These are phyloP conservation scores for Tylopilus felleus DNA, from an alignment of 768 basidiomycete genomes.

Conservation along the genomic window DNA sequence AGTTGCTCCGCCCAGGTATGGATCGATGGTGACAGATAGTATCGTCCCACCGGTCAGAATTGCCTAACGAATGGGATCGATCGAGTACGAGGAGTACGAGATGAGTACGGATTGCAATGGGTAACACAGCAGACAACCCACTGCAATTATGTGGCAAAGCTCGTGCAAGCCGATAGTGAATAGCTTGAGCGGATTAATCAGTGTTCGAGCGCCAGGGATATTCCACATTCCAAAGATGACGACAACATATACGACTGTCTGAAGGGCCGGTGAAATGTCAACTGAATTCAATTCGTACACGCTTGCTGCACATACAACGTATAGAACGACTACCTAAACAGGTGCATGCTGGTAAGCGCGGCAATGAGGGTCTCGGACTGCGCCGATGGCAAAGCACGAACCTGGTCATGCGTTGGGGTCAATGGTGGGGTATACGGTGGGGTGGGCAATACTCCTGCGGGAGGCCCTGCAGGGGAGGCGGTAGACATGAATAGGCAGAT, in stretches of 20 bases:
- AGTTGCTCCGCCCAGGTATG: conserved; percentile 60
- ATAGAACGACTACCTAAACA: conserved; percentile 65
- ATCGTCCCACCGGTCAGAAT: conserved; percentile 78
- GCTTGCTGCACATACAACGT: conserved; percentile 54
- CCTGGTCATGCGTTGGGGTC: conserved; percentile 70
- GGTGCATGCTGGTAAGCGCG: conserved; percentile 19
- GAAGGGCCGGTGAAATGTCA: conserved; percentile 10
- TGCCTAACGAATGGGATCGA: conserved; percentile 43
- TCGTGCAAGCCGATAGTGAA: conserved; percentile 91
- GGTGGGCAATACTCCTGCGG: conserved; percentile 34
- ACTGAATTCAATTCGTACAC: conserved; percentile 7
- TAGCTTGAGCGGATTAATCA: conserved; percentile 83
- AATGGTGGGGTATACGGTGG: conserved; percentile 41
- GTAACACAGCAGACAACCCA: conserved; percentile 36
- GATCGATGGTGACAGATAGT: conserved; percentile 79
- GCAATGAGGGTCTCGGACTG: conserved; percentile 17
- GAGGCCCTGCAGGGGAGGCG: conserved; percentile 29
- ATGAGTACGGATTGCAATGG: conserved; percentile 9
- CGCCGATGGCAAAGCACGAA: conserved; percentile 32
- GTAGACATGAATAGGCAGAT: conserved; percentile 32
- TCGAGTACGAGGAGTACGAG: not conserved
- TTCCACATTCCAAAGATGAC: conserved; percentile 88
- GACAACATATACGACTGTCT: conserved; percentile 84
- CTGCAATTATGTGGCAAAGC: conserved; percentile 76
- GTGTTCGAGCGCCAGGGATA: conserved; percentile 71